phyloP scores from a whole-genome alignment of 345 rosid genomes.

The Gossypium thurberi region DNA sequence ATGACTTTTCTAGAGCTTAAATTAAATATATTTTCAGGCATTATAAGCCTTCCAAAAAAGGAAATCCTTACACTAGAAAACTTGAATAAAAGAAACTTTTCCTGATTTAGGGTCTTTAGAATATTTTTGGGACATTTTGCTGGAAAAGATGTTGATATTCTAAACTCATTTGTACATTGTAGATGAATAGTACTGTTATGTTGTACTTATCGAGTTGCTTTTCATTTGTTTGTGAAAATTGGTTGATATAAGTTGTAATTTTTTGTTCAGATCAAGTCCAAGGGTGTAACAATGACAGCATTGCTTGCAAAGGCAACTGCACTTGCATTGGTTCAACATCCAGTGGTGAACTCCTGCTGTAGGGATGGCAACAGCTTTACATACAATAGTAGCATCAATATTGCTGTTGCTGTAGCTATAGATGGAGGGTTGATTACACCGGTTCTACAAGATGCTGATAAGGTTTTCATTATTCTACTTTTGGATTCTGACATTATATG shows the following conservation, averaged over 20 bases:
- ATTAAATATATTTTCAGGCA: background rate
- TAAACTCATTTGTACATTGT: background rate
- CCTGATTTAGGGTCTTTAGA: background rate
- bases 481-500: background rate
- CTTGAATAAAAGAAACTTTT: background rate
- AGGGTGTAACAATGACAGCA: slow-evolving; percentile 52
- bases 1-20: background rate
- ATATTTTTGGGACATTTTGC: background rate
- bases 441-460: slow-evolving; percentile 94
- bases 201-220: background rate
- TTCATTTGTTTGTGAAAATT: background rate
- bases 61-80: background rate
- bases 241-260: slow-evolving; percentile 9
- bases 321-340: slow-evolving; percentile 50
- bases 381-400: slow-evolving; percentile 71
- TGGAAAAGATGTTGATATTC: background rate
- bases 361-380: slow-evolving; percentile 92
- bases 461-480: slow-evolving; percentile 38
- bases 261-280: slow-evolving; percentile 68
- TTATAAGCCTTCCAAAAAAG: background rate
- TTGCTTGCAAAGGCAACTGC: slow-evolving; percentile 86
- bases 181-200: background rate
- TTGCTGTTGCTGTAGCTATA: slow-evolving; percentile 95
- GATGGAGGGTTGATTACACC: slow-evolving; percentile 94
- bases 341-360: slow-evolving; percentile 36